phyloP scores from a whole-genome alignment of 2,329 filamentous ascomycete genomes.

The Cryphonectria nitschkei region DNA sequence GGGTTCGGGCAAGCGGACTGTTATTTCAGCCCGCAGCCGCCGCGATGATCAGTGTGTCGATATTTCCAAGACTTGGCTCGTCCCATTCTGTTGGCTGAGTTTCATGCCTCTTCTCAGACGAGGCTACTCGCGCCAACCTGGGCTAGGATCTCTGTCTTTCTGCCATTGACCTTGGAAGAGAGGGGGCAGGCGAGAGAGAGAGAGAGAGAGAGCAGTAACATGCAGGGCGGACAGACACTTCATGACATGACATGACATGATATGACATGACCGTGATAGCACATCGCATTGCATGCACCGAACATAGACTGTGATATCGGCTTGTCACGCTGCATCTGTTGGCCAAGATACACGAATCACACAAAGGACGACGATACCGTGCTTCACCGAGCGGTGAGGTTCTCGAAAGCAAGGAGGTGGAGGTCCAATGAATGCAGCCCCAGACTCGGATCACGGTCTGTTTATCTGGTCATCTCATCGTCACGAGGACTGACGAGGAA shows the following conservation, averaged over 20 bases:
- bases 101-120: neutral
- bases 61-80: neutral
- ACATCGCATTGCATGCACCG: conserved; percentile 9
- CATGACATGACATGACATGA: neutral
- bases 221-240: neutral
- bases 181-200: neutral
- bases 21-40: neutral
- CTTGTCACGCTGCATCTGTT: conserved; percentile 4
- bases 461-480: neutral
- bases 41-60: neutral
- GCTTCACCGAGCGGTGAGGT: neutral
- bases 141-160: neutral
- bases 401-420: neutral
- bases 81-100: neutral
- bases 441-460: neutral
- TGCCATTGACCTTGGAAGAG: neutral
- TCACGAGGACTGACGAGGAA: neutral
- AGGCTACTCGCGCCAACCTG: neutral
- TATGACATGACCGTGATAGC: neutral
- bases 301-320: conserved; percentile 26
- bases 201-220: neutral
- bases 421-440: neutral
- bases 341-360: neutral
- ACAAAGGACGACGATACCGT: neutral
- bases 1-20: neutral